Evolutionary conservation across 768 basidiomycete species (phyloP).

Genomic region (Punctularia strigosozonata): DNA sequence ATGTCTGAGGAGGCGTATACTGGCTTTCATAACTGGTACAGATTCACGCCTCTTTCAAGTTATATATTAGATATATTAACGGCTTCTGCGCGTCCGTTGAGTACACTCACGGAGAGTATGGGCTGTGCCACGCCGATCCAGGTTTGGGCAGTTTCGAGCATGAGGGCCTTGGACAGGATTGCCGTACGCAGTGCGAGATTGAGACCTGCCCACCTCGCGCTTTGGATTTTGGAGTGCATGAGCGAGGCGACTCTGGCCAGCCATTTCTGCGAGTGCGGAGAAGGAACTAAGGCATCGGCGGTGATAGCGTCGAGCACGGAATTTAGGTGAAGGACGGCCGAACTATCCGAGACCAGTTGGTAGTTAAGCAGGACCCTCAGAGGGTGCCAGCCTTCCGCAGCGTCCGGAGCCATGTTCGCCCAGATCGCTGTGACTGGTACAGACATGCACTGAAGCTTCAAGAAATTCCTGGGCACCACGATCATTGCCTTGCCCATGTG

Average conservation of each 20-base stretch:
- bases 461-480: no score
- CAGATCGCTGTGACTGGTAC: no score
- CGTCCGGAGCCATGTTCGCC: background rate
- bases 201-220: conserved; percentile 70
- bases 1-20: conserved; percentile 48
- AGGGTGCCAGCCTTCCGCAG: conserved; percentile 23
- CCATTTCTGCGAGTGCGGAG: conserved; percentile 67
- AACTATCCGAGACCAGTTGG: conserved; percentile 60
- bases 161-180: conserved; percentile 38
- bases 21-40: conserved; percentile 42
- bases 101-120: conserved; percentile 53
- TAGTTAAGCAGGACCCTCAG: conserved; percentile 57
- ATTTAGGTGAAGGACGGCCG: conserved; percentile 45
- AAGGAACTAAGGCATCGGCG: conserved; percentile 40
- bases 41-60: conserved; percentile 56
- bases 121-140: conserved; percentile 63
- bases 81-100: conserved; percentile 10
- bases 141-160: conserved; percentile 60
- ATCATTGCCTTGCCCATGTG: background rate
- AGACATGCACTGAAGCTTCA: no score
- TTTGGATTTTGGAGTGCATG: conserved; percentile 67
- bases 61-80: conserved; percentile 14
- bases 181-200: conserved; percentile 63
- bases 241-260: conserved; percentile 59
- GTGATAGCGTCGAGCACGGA: conserved; percentile 46